These are phyloP conservation scores for Chiua sp. DNA, from an alignment of 1,284 basidiomycete genomes.

Conservation along the genomic window DNA sequence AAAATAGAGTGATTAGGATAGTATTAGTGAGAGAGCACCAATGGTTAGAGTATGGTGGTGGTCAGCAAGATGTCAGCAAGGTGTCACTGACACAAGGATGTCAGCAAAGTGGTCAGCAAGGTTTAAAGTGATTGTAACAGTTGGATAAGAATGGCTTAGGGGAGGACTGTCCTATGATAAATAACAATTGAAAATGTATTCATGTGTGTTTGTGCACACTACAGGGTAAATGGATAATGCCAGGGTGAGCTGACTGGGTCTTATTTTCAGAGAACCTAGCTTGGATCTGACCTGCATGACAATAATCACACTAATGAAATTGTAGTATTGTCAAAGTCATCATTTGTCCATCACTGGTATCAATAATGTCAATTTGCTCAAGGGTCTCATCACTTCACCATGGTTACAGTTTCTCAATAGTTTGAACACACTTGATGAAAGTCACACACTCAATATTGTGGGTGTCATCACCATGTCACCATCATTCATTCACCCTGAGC, in stretches of 20 bases:
- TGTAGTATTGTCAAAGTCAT: conserved; percentile 57
- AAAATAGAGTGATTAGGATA: too few species aligned
- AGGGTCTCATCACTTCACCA: conserved; percentile 49
- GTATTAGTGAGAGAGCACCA: too few species aligned
- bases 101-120: too few species aligned
- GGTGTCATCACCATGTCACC: conserved; percentile 72
- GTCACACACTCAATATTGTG: conserved; percentile 31
- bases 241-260: conserved; percentile 36
- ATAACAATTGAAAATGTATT: not conserved
- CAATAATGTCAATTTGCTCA: conserved; percentile 44
- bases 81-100: too few species aligned
- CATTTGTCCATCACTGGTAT: conserved; percentile 51
- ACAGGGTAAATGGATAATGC: conserved; percentile 55
- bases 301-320: not conserved
- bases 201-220: not conserved
- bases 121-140: too few species aligned
- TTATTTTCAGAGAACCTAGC: not conserved
- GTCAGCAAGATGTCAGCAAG: too few species aligned
- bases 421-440: conserved; percentile 38
- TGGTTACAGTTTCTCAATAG: conserved; percentile 37
- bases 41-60: too few species aligned
- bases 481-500: conserved; percentile 69
- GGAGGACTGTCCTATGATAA: conserved; percentile 9
- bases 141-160: conserved; percentile 19
- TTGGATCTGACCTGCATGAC: not conserved